Evolutionary conservation across 495 filamentous ascomycete species (phyloP).

Genomic region (Penicillium cosmopolitanum): DNA sequence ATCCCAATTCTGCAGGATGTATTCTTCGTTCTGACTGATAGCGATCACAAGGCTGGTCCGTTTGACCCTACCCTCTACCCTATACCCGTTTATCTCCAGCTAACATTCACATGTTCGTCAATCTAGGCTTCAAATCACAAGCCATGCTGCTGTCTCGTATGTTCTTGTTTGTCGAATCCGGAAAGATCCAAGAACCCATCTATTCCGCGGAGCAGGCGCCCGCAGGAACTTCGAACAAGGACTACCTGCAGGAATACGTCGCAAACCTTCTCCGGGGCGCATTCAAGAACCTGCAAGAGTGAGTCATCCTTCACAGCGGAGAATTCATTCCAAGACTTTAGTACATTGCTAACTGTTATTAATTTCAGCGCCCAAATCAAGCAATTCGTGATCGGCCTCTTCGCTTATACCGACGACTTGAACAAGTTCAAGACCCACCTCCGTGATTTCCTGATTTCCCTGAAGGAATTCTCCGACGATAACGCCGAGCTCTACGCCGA

Average conservation of each 20-base stretch:
- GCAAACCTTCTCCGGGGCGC: slow-evolving; percentile 84
- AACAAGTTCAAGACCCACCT: slow-evolving; percentile 90
- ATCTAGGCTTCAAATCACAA: slow-evolving; percentile 87
- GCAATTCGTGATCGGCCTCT: slow-evolving; percentile 84
- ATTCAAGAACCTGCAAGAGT: slow-evolving; percentile 92
- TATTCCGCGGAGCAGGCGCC: slow-evolving; percentile 82
- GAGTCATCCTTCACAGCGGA: slow-evolving; percentile 41
- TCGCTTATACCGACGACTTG: slow-evolving; percentile 77
- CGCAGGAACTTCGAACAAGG: slow-evolving; percentile 80
- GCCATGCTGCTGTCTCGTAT: slow-evolving; percentile 90
- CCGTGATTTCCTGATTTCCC: slow-evolving; percentile 93
- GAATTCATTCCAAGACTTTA: no score
- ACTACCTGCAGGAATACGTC: slow-evolving; percentile 87
- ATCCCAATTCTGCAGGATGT: slow-evolving; percentile 94
- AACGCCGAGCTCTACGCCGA: slow-evolving; percentile 90
- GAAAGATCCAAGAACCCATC: slow-evolving; percentile 89
- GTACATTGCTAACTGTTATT: slow-evolving; percentile 35
- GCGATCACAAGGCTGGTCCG: slow-evolving; percentile 92
- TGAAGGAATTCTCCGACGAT: slow-evolving; percentile 91
- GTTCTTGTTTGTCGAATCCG: slow-evolving; percentile 86
- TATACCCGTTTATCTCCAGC: slow-evolving; percentile 5
- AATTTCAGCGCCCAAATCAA: slow-evolving; percentile 75
- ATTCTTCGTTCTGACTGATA: slow-evolving; percentile 97
- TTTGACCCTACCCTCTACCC: slow-evolving; percentile 4
- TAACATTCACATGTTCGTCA: not conserved